Percentiles rank a stretch among this genome's conserved stretches.
Conservation (phyloP, 768 basidiomycete species). For the Lentinula lateritia region DNA sequence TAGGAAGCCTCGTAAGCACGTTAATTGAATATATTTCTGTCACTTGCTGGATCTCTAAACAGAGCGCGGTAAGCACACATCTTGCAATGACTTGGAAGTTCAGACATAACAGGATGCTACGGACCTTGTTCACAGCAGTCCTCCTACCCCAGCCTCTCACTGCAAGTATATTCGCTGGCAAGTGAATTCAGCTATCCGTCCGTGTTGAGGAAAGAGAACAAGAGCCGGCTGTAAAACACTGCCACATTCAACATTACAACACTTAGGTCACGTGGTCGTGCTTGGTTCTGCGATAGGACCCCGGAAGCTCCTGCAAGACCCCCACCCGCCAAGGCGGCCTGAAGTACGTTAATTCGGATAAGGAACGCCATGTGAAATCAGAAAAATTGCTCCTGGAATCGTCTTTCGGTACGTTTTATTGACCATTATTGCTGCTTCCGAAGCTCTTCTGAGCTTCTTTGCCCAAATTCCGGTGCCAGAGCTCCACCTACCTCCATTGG, state of each 20-base stretch:
- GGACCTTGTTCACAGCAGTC: not conserved
- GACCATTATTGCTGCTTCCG: too few relatives aligned
- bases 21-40: conserved; percentile 1
- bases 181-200: not conserved
- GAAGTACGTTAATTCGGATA: too few relatives aligned
- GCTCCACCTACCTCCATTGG: too few relatives aligned
- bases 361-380: too few relatives aligned
- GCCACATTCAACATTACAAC: not conserved
- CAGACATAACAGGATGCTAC: not conserved
- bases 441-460: too few relatives aligned
- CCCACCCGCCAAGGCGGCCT: too few relatives aligned
- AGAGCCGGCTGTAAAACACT: not conserved
- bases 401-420: too few relatives aligned
- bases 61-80: not conserved
- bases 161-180: not conserved
- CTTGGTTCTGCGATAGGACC: too few relatives aligned
- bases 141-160: conserved; percentile 6
- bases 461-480: too few relatives aligned
- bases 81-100: too few relatives aligned
- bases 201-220: conserved; percentile 4
- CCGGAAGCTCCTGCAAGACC: too few relatives aligned
- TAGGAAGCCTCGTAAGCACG: conserved; percentile 5
- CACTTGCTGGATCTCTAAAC: conserved; percentile 3
- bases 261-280: not conserved
- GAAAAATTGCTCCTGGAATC: too few relatives aligned